A percentile compares a stretch with the other conserved stretches of the same genome.
Evolutionary conservation across 805 yeast genomes (phyloP).

Genomic region (Lachancea fermentati): DNA sequence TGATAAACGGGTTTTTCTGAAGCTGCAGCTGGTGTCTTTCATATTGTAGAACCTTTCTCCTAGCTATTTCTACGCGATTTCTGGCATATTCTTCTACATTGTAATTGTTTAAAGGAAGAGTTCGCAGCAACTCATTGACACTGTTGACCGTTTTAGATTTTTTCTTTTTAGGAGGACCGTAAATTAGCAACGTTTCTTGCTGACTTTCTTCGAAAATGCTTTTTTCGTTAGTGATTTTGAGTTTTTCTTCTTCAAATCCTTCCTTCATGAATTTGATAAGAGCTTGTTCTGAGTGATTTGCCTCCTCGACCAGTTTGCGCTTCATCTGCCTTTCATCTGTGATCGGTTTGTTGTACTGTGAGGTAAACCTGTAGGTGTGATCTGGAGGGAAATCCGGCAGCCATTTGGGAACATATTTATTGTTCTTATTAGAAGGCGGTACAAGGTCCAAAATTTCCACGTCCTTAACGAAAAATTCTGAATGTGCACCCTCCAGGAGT

Average conservation of each 20-base stretch:
- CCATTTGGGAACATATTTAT: constrained; percentile 59
- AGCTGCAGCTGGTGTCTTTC: constrained; percentile 19
- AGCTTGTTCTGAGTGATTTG: constrained; percentile 74
- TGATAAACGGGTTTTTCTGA: constrained; percentile 27
- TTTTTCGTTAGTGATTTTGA: constrained; percentile 5
- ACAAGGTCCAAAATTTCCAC: constrained; percentile 37
- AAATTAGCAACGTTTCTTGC: constrained; percentile 6
- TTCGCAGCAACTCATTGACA: constrained; percentile 12
- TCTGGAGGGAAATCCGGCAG: constrained; percentile 91
- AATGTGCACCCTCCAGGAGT: constrained; percentile 10
- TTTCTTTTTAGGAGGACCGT: constrained; percentile 3
- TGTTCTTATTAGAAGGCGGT: constrained; percentile 41
- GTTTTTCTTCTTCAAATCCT: constrained; percentile 1
- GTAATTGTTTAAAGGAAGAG: constrained; percentile 30
- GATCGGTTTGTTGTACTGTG: constrained; percentile 54
- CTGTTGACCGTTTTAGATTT: constrained; percentile 5
- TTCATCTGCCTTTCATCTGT: constrained; percentile 69
- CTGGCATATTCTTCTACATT: constrained; percentile 56
- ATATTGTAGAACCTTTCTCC: constrained; percentile 28
- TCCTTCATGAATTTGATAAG: constrained; percentile 33
- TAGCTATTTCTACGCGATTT: constrained; percentile 37
- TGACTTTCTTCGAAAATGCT: constrained; percentile 8
- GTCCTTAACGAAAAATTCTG: constrained; percentile 13
- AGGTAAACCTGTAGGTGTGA: constrained; percentile 79
- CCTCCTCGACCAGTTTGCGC: constrained; percentile 71